phyloP scores from a whole-genome alignment of 1,139 yeast species.

The Saccharomyces pastorianus region DNA sequence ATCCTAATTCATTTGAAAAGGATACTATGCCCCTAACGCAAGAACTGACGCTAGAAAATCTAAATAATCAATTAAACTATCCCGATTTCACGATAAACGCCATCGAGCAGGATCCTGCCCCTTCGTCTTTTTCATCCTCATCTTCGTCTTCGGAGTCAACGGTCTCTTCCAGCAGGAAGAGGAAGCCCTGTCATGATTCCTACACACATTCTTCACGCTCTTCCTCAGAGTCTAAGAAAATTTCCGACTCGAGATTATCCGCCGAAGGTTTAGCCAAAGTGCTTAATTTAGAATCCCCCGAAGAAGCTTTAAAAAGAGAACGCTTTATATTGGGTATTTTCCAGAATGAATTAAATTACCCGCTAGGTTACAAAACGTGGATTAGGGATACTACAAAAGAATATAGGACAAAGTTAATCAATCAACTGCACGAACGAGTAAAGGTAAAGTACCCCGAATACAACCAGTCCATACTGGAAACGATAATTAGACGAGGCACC shows the following conservation, averaged over 20 bases:
- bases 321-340: slow-evolving; percentile 50
- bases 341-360: slow-evolving; percentile 51
- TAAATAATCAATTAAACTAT: not conserved
- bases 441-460: slow-evolving; percentile 44
- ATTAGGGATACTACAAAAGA: slow-evolving; percentile 59
- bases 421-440: slow-evolving; percentile 42
- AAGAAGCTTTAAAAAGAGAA: slow-evolving; percentile 55
- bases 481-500: slow-evolving; percentile 68
- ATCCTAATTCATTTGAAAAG: not conserved
- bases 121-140: not conserved
- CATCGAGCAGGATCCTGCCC: not conserved
- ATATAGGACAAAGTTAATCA: slow-evolving; percentile 44
- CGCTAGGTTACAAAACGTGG: slow-evolving; percentile 73
- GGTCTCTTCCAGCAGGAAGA: not conserved
- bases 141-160: not conserved
- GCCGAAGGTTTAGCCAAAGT: slow-evolving; percentile 47
- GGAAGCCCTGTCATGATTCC: not conserved
- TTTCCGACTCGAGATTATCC: slow-evolving; percentile 50
- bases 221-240: slow-evolving; percentile 17
- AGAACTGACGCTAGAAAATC: not conserved
- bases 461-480: slow-evolving; percentile 50
- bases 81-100: not conserved
- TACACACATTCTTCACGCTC: not conserved
- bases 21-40: not conserved
- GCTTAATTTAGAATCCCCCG: slow-evolving; percentile 44